Evolutionary conservation across 2,329 filamentous ascomycete species (phyloP).

Genomic region (Sporothrix pallida): DNA sequence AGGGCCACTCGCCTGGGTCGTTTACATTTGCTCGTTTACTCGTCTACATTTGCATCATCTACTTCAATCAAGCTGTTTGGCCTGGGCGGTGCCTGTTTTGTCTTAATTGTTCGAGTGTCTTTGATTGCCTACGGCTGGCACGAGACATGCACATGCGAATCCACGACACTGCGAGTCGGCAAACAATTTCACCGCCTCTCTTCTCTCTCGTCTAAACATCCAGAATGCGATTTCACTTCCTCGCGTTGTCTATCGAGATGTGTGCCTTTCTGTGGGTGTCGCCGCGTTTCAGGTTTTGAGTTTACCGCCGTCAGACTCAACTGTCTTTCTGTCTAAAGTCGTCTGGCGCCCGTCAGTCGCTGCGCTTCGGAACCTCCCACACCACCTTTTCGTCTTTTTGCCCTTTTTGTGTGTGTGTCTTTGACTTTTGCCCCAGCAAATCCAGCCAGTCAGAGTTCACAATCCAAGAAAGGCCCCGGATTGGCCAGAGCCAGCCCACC

Average conservation of each 20-base stretch:
- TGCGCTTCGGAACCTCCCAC: conserved; percentile 21
- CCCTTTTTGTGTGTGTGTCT: too few relatives aligned
- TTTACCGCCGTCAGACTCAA: conserved; percentile 25
- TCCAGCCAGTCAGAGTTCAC: conserved; percentile 29
- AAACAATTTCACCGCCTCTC: conserved; percentile 1
- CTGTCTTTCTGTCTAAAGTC: not conserved
- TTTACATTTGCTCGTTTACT: not conserved
- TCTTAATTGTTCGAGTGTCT: not conserved
- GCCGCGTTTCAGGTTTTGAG: conserved; percentile 31
- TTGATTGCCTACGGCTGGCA: not conserved
- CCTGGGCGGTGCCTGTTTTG: not conserved
- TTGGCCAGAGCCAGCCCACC: conserved; percentile 1
- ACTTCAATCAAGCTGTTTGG: not conserved
- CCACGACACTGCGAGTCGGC: conserved; percentile 9
- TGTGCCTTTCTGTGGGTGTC: not conserved
- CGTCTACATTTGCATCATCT: not conserved
- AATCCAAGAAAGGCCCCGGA: not conserved
- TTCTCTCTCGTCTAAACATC: not conserved
- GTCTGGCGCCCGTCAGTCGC: not conserved
- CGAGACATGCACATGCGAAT: conserved; percentile 11
- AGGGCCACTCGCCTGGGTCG: not conserved
- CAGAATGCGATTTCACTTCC: not conserved
- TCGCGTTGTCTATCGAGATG: not conserved
- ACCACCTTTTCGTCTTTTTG: conserved; percentile 19
- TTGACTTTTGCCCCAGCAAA: too few relatives aligned